phyloP scores from a whole-genome alignment of 805 yeast genomes.

The Jamesozyma spencerorum region DNA sequence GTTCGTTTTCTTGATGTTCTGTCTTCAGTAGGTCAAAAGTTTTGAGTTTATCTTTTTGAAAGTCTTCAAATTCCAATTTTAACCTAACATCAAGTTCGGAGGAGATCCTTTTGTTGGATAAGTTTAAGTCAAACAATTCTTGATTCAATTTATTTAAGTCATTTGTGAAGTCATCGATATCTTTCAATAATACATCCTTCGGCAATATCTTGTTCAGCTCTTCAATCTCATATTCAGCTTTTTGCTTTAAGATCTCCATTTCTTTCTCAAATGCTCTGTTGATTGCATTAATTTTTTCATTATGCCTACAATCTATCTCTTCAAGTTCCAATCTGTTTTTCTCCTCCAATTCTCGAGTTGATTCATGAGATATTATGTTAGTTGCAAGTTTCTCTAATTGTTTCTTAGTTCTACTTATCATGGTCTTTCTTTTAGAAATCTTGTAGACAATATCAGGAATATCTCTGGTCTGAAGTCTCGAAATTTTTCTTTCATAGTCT shows the following conservation, averaged over 20 bases:
- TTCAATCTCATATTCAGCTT: slow-evolving; percentile 15
- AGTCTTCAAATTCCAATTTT: neutral
- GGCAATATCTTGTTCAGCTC: slow-evolving; percentile 18
- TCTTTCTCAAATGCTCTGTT: neutral
- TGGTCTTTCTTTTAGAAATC: slow-evolving; percentile 17
- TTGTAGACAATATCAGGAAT: slow-evolving; percentile 24
- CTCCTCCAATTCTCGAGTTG: neutral
- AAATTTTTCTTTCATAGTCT: slow-evolving; percentile 4
- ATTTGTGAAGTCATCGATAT: slow-evolving; percentile 1
- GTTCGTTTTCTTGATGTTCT: slow-evolving; percentile 1
- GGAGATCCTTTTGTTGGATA: slow-evolving; percentile 1
- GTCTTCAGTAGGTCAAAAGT: neutral
- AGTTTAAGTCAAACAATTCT: neutral
- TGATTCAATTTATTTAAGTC: neutral
- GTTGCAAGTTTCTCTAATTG: slow-evolving; percentile 8
- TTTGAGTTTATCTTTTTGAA: neutral
- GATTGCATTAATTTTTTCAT: neutral
- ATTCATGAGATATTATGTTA: slow-evolving; percentile 3
- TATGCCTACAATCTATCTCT: slow-evolving; percentile 9
- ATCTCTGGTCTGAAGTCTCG: slow-evolving; percentile 7
- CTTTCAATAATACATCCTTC: slow-evolving; percentile 12
- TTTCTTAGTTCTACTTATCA: slow-evolving; percentile 15
- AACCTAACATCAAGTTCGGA: neutral
- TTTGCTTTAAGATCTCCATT: neutral
- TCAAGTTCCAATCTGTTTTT: slow-evolving; percentile 14